These are phyloP conservation scores for Oenanthe javanica DNA, from an alignment of 140 eudicot species.

Conservation along the genomic window DNA sequence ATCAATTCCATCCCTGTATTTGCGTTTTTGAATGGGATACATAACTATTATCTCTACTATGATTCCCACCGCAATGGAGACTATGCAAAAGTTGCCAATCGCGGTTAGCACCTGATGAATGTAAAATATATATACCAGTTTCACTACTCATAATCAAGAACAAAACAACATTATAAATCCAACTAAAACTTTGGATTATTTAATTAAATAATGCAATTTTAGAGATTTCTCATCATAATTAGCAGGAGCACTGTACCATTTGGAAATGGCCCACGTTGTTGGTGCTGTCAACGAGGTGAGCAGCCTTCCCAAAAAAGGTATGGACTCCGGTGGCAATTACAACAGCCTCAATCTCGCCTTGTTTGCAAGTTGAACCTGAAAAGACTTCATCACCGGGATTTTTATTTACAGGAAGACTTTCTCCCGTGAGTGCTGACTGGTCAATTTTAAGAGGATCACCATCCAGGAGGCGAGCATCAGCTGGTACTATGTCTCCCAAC, in stretches of 20 bases:
- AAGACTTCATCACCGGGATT: constrained; percentile 55
- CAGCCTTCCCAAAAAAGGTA: constrained; percentile 92
- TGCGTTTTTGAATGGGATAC: constrained; percentile 10
- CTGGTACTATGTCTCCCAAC: constrained; percentile 80
- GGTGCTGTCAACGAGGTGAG: constrained; percentile 89
- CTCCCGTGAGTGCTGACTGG: constrained; percentile 86
- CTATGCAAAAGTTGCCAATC: constrained; percentile 12
- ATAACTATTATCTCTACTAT: constrained; percentile 2
- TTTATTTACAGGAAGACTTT: constrained; percentile 75
- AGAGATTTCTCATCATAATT: neutral
- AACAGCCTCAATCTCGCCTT: constrained; percentile 90
- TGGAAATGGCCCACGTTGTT: constrained; percentile 88
- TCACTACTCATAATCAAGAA: neutral
- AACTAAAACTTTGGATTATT: neutral
- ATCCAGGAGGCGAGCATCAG: constrained; percentile 84
- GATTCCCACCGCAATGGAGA: constrained; percentile 9
- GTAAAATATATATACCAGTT: neutral
- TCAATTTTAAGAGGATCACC: constrained; percentile 81
- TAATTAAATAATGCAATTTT: neutral
- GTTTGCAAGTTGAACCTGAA: constrained; percentile 90
- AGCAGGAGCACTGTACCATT: constrained; percentile 28
- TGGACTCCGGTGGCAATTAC: constrained; percentile 90
- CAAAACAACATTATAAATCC: neutral
- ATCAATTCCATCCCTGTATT: constrained; percentile 15
- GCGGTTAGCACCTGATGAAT: constrained; percentile 5